Base-by-base conservation (phyloP, 2,329 filamentous ascomycete species). In the Alternaria sp. region DNA sequence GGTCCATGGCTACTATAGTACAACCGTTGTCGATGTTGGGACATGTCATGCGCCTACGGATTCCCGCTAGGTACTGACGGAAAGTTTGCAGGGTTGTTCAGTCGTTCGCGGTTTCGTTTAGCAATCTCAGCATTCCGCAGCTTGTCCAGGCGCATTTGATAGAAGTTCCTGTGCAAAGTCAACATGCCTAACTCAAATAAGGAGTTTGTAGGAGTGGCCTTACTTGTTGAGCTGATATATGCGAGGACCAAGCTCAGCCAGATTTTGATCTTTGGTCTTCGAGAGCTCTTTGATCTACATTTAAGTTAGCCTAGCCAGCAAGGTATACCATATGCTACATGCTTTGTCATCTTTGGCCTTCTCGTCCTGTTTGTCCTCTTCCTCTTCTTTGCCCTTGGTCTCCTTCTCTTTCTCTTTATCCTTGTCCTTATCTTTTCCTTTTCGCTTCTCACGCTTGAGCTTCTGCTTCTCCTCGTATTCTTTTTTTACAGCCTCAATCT, bases 161-260 rank as follows among this genome's bases (percentile, higher is more conserved):
- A 96, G 79, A 99, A 97, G 27, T 88, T 86, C 70, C 92, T 95
- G 72, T 52, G 20, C 18, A 46, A 18, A 32, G 38, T 62, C 28
- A 30, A 52, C 43, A 48, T 43, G 18, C 22, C 16, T 22, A 16
- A 52, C 8, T 51, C n/a, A 16, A 28, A 18, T 16, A 36, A 40
- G 34, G 22, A 50, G 43, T n/a, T 38, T 52, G 43, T 34, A 9
- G 27, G n/a, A 14, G 27, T 10, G 49, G 46, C 30, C 67, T 44
- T 80, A 94, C 91, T 90, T 93, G 74, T 94, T 91, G 60, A 97
- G 83, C 67, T 91, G 87, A 80, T 95, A 99, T 3, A 97, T 86
- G 43, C 94, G 87, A 20, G 92, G 90, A 58, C 90, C 89, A 62
- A 92, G 88, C 62, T 92, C 89, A 18, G 78, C 62, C 36, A 80